phyloP scores from a whole-genome alignment of 2,329 filamentous ascomycete genomes.

The Cercospora sp. region DNA sequence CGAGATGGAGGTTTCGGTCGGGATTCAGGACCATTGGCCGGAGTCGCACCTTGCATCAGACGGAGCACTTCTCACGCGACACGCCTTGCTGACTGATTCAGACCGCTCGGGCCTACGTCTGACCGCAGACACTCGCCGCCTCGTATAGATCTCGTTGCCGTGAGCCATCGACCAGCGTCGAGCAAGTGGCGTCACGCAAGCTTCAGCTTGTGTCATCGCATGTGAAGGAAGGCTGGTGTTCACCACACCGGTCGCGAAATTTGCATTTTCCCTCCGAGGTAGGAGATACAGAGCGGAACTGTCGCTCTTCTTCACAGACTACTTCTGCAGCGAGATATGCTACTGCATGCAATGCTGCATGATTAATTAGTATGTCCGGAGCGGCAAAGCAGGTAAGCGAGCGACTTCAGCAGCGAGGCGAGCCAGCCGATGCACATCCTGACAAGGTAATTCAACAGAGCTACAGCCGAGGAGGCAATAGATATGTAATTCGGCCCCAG shows the following conservation, averaged over 20 bases:
- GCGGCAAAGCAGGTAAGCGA: neutral
- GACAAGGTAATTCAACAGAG: neutral
- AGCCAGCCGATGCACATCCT: neutral
- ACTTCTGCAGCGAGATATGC: neutral
- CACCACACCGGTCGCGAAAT: no score
- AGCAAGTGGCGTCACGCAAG: neutral
- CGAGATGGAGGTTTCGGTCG: no score
- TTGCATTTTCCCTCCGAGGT: neutral
- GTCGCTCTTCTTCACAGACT: neutral
- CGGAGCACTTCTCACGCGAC: neutral
- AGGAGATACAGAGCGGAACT: neutral
- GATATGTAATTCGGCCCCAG: neutral
- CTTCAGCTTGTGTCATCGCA: neutral
- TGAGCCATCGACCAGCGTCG: neutral
- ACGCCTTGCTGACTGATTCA: neutral
- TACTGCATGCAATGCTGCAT: neutral
- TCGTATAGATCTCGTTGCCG: neutral
- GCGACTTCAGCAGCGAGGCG: neutral
- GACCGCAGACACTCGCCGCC: neutral
- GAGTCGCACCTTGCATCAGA: slow-evolving; percentile 3
- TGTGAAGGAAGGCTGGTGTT: neutral
- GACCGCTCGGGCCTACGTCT: neutral
- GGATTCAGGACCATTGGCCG: neutral
- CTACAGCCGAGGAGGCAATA: neutral
- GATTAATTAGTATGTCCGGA: neutral